phyloP scores from a whole-genome alignment of 805 yeast species.

The Ogataea degrootiae region DNA sequence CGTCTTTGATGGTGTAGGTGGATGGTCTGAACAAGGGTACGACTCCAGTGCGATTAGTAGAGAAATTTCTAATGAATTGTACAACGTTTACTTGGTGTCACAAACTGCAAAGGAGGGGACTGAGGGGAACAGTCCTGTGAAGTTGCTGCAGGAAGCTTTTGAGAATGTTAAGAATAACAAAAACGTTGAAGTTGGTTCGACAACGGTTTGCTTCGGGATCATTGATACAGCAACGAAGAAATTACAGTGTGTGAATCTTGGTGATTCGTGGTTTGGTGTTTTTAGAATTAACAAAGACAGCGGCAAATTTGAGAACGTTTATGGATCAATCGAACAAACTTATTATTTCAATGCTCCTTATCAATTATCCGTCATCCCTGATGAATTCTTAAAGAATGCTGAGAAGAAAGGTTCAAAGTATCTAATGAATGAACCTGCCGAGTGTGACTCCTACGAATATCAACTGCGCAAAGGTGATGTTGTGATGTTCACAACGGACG shows the following conservation, averaged over 20 bases:
- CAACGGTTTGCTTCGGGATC: conserved; percentile 85
- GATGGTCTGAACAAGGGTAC: conserved; percentile 90
- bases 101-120: conserved; percentile 35
- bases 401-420: conserved; percentile 53
- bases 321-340: conserved; percentile 71
- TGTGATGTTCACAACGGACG: conserved; percentile 87
- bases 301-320: conserved; percentile 38
- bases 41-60: conserved; percentile 86
- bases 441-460: conserved; percentile 64
- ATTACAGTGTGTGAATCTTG: conserved; percentile 71
- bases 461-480: conserved; percentile 68
- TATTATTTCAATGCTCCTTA: conserved; percentile 90
- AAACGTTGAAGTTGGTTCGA: conserved; percentile 81
- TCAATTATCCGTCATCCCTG: conserved; percentile 83
- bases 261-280: conserved; percentile 93
- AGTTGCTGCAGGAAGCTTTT: conserved; percentile 54
- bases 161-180: conserved; percentile 46
- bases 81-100: conserved; percentile 28
- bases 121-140: conserved; percentile 49
- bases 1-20: conserved; percentile 96
- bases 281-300: conserved; percentile 43
- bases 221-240: conserved; percentile 48
- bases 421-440: conserved; percentile 65
- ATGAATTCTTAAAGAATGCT: conserved; percentile 48
- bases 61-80: conserved; percentile 62